A percentile compares a stretch with the other conserved stretches of the same genome.
Conservation (phyloP, 2,329 filamentous ascomycete genomes). For the Aspergillus sp. region DNA sequence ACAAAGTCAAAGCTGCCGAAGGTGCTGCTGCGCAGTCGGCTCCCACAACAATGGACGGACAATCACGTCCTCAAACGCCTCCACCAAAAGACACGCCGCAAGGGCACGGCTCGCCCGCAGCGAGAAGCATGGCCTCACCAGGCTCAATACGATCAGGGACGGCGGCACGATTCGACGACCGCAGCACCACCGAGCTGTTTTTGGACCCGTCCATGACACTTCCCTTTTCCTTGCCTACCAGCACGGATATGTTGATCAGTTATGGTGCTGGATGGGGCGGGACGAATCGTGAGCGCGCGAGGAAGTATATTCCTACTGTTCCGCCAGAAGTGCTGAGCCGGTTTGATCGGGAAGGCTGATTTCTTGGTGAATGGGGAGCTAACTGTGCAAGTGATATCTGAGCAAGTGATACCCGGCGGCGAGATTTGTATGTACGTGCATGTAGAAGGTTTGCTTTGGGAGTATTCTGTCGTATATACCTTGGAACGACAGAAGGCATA, state of each 20-base stretch:
- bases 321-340: slow-evolving; percentile 88
- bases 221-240: slow-evolving; percentile 89
- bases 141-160: slow-evolving; percentile 15
- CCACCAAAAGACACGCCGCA: slow-evolving; percentile 1
- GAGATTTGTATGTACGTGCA: not conserved
- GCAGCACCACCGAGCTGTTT: slow-evolving; percentile 47
- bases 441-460: too few species aligned
- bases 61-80: slow-evolving; percentile 23
- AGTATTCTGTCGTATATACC: too few species aligned
- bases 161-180: slow-evolving; percentile 16
- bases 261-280: slow-evolving; percentile 94
- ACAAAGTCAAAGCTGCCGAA: slow-evolving; percentile 9
- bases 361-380: too few species aligned
- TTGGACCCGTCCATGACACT: slow-evolving; percentile 87
- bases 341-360: slow-evolving; percentile 54
- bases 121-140: slow-evolving; percentile 12
- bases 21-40: slow-evolving; percentile 7
- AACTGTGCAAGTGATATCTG: too few species aligned
- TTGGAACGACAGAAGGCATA: too few species aligned
- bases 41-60: not conserved
- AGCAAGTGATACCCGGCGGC: slow-evolving; percentile 1
- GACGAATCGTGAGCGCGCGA: slow-evolving; percentile 79
- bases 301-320: slow-evolving; percentile 93
- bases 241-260: slow-evolving; percentile 92
- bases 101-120: slow-evolving; percentile 9